These are phyloP conservation scores for Colletotrichum navitas DNA, from an alignment of 2,329 filamentous ascomycete species.

Conservation along the genomic window DNA sequence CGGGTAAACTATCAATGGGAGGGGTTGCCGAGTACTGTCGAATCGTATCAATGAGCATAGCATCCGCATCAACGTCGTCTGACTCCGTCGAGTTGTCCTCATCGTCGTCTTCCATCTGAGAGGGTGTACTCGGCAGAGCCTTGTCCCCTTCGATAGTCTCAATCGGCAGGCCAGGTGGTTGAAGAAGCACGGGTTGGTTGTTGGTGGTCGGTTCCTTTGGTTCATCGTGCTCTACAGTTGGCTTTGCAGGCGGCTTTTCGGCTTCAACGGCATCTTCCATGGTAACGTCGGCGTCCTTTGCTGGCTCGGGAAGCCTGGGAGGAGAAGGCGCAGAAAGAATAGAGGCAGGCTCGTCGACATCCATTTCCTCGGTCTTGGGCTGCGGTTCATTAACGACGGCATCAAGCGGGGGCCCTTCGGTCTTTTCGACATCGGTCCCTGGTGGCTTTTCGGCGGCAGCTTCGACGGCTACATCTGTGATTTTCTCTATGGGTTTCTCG, in stretches of 20 bases:
- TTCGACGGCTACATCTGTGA: neutral
- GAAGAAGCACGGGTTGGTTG: constrained; percentile 23
- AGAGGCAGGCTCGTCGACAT: constrained; percentile 50
- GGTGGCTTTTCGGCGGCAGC: constrained; percentile 5
- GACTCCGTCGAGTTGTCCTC: constrained; percentile 68
- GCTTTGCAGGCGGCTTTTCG: constrained; percentile 46
- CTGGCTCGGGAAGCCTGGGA: neutral
- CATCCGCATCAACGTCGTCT: constrained; percentile 65
- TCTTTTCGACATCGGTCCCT: constrained; percentile 41
- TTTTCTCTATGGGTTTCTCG: constrained; percentile 6
- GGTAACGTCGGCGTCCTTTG: constrained; percentile 41
- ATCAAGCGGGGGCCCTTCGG: neutral
- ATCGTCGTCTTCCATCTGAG: constrained; percentile 60
- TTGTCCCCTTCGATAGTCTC: constrained; percentile 46
- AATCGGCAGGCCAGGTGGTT: constrained; percentile 36
- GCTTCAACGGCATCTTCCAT: constrained; percentile 43
- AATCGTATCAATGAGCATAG: constrained; percentile 61
- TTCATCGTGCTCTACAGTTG: constrained; percentile 3
- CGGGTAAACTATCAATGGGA: constrained; percentile 66
- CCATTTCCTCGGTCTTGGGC: constrained; percentile 58
- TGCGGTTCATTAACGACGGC: constrained; percentile 41
- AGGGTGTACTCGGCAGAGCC: constrained; percentile 59
- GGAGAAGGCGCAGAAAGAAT: constrained; percentile 24
- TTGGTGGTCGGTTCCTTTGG: constrained; percentile 22
- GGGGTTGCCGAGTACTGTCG: constrained; percentile 67